A percentile compares a stretch with the other conserved stretches of the same genome.
phyloP scores from a whole-genome alignment of 73 alveolate species.

The Paraurostyla sp. region DNA sequence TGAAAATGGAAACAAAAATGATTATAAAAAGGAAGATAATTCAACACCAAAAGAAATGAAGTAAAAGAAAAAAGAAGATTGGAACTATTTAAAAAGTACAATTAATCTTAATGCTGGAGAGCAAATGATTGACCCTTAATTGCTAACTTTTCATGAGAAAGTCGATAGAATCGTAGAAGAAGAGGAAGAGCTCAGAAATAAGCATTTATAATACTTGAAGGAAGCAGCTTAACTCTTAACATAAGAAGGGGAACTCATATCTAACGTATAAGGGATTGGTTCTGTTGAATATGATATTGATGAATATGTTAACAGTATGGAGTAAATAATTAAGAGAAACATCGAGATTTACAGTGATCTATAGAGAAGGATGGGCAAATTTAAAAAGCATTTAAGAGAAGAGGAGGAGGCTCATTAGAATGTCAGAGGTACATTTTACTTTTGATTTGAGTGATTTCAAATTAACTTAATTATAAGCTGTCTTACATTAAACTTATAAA shows the following conservation, averaged over 20 bases:
- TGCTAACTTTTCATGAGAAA: slow-evolving; percentile 91
- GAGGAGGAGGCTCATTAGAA: slow-evolving; percentile 69
- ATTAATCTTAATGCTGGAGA: slow-evolving; percentile 64
- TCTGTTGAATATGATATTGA: slow-evolving; percentile 91
- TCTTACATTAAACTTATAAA: background rate
- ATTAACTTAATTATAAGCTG: background rate
- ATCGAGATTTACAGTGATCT: slow-evolving; percentile 88
- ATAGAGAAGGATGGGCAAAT: slow-evolving; percentile 82
- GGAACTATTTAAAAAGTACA: slow-evolving; percentile 67
- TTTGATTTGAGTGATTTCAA: background rate
- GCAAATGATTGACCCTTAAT: slow-evolving; percentile 72
- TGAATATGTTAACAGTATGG: slow-evolving; percentile 90
- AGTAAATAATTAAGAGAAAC: slow-evolving; percentile 89
- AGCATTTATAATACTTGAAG: slow-evolving; percentile 94
- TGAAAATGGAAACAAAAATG: slow-evolving; percentile 70
- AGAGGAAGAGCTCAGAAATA: slow-evolving; percentile 91
- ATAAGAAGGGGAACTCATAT: slow-evolving; percentile 95
- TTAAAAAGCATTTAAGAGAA: slow-evolving; percentile 76
- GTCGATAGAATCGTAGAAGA: slow-evolving; percentile 91
- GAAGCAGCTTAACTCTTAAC: slow-evolving; percentile 96
- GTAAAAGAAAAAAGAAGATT: slow-evolving; percentile 64
- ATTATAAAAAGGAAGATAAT: slow-evolving; percentile 56
- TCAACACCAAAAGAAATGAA: slow-evolving; percentile 61
- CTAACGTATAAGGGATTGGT: slow-evolving; percentile 89
- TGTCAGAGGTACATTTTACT: slow-evolving; percentile 47